Evolutionary conservation across 257 asterid genomes (phyloP).

Genomic region (Cordia subcordata): DNA sequence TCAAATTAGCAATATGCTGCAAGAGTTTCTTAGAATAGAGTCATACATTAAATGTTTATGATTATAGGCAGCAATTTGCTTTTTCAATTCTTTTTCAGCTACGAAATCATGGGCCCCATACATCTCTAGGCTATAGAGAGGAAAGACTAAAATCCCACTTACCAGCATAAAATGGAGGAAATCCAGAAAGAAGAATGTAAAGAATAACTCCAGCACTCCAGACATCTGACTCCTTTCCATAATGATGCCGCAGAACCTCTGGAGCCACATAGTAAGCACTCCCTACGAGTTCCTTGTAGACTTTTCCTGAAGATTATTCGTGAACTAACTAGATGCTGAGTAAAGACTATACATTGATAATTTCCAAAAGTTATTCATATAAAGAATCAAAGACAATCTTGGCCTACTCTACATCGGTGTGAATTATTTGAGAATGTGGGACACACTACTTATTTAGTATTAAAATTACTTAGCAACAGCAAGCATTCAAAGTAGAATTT

Average conservation of each 20-base stretch:
- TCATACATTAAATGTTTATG: not conserved
- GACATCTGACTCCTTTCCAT: slow-evolving; percentile 37
- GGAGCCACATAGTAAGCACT: slow-evolving; percentile 46
- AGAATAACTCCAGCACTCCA: slow-evolving; percentile 50
- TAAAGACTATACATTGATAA: not conserved
- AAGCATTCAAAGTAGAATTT: too few relatives aligned
- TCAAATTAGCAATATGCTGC: not conserved
- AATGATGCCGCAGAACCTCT: slow-evolving; percentile 23
- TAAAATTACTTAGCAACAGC: too few relatives aligned
- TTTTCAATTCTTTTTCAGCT: too few relatives aligned
- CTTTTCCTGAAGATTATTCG: slow-evolving; percentile 21
- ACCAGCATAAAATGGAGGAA: slow-evolving; percentile 39
- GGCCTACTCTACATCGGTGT: not conserved
- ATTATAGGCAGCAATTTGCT: too few relatives aligned
- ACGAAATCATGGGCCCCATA: too few relatives aligned
- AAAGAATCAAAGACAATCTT: not conserved
- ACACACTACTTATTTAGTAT: too few relatives aligned
- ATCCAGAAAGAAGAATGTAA: slow-evolving; percentile 37
- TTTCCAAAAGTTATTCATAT: not conserved
- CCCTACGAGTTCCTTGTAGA: slow-evolving; percentile 29
- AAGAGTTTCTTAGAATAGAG: not conserved
- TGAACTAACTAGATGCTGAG: not conserved
- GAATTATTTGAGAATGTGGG: not conserved
- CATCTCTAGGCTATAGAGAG: too few relatives aligned
- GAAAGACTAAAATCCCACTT: not conserved